These are phyloP conservation scores for Pharus latifolius DNA, from an alignment of 176 grass and related monocot genomes.

Conservation along the genomic window DNA sequence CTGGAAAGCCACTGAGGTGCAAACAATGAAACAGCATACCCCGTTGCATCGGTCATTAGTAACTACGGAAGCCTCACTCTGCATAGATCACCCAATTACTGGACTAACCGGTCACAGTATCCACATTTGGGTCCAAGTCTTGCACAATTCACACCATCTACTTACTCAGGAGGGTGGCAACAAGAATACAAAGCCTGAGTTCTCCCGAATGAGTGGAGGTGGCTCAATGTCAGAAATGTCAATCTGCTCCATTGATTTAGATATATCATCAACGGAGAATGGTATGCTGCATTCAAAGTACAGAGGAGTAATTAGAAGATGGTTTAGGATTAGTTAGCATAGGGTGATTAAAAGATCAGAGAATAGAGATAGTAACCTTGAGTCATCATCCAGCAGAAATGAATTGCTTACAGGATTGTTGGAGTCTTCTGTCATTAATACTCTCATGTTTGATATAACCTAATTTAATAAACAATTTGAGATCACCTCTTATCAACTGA, in stretches of 20 bases:
- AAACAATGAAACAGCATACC: neutral
- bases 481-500: slow-evolving; percentile 8
- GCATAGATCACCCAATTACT: neutral
- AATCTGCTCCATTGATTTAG: slow-evolving; percentile 86
- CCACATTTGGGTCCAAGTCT: neutral
- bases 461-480: slow-evolving; percentile 14
- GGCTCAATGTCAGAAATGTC: slow-evolving; percentile 86
- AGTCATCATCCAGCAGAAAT: slow-evolving; percentile 94
- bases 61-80: neutral
- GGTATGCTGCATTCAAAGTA: slow-evolving; percentile 62
- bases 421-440: slow-evolving; percentile 95
- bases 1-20: neutral
- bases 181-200: slow-evolving; percentile 92
- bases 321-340: neutral
- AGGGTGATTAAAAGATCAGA: neutral
- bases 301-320: neutral
- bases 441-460: slow-evolving; percentile 98
- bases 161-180: slow-evolving; percentile 50
- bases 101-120: neutral
- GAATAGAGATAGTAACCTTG: slow-evolving; percentile 51
- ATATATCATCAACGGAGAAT: slow-evolving; percentile 94
- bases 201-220: slow-evolving; percentile 73
- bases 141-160: neutral
- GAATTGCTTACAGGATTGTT: slow-evolving; percentile 97
- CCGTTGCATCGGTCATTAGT: neutral